A percentile compares a stretch with the other conserved stretches of the same genome.
These are phyloP conservation scores for Pinus albicaulis DNA, from an alignment of 75 land plant genomes.

Conservation along the genomic window DNA sequence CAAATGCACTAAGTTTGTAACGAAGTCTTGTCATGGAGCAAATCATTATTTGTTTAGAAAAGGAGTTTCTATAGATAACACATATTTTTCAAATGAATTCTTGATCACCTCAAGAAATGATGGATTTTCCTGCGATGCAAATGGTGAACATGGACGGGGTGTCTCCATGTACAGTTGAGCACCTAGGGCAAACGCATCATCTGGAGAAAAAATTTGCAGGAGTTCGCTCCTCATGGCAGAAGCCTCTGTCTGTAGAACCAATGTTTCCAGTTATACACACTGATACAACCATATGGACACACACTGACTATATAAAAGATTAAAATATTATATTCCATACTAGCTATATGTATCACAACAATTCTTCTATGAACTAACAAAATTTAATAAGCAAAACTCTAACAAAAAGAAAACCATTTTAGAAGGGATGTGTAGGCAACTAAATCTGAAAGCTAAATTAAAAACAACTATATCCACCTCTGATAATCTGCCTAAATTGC, in stretches of 20 bases:
- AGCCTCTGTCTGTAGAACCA: slow-evolving; percentile 42
- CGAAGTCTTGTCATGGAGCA: not conserved
- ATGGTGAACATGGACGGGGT: slow-evolving; percentile 20
- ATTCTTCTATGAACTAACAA: slow-evolving; percentile 6
- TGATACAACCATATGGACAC: not conserved
- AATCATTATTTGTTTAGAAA: not conserved
- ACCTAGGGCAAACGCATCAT: slow-evolving; percentile 73
- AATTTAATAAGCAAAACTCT: not conserved
- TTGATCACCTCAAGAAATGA: slow-evolving; percentile 56
- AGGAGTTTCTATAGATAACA: not conserved
- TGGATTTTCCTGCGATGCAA: slow-evolving; percentile 20
- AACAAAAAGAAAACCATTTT: not conserved
- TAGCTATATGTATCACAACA: slow-evolving; percentile 2
- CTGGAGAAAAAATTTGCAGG: slow-evolving; percentile 56
- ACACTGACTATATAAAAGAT: not conserved
- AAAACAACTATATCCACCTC: slow-evolving; percentile 32
- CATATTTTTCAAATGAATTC: slow-evolving; percentile 4
- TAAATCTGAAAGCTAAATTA: not conserved
- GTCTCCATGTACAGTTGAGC: slow-evolving; percentile 46
- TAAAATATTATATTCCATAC: slow-evolving; percentile 10
- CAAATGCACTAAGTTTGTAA: not conserved
- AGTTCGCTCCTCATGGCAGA: slow-evolving; percentile 45
- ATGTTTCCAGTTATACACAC: not conserved
- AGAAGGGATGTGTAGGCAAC: not conserved
- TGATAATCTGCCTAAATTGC: slow-evolving; percentile 44